Evolutionary conservation across 1,284 basidiomycete species (phyloP).

Genomic region (Amylostereum chailletii): DNA sequence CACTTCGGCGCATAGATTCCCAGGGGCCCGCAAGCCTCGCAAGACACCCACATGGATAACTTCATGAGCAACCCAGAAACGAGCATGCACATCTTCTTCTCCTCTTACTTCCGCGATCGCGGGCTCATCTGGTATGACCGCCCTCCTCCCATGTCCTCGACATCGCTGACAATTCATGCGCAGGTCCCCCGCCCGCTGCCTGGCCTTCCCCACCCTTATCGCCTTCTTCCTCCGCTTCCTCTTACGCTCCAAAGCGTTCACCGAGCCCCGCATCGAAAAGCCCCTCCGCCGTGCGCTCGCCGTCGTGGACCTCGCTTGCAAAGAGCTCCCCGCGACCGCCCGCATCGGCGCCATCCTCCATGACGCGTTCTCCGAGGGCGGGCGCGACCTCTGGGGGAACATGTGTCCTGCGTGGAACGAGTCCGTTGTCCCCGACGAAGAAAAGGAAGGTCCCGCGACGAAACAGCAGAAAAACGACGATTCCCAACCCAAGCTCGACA

Average conservation of each 20-base stretch:
- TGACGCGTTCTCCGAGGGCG: too few species aligned
- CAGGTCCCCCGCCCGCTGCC: slow-evolving; percentile 16
- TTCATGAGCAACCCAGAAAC: slow-evolving; percentile 54
- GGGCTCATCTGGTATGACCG: slow-evolving; percentile 51
- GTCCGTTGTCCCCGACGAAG: too few species aligned
- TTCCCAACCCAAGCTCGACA: too few species aligned
- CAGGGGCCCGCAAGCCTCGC: too few species aligned
- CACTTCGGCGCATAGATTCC: too few species aligned
- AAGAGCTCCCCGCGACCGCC: slow-evolving; percentile 53
- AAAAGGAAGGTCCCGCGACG: too few species aligned
- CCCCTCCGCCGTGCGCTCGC: slow-evolving; percentile 39
- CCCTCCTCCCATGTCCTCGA: slow-evolving; percentile 12
- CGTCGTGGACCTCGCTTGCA: slow-evolving; percentile 37
- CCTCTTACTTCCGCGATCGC: slow-evolving; percentile 51
- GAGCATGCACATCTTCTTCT: slow-evolving; percentile 49
- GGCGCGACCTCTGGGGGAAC: too few species aligned
- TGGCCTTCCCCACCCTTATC: slow-evolving; percentile 44
- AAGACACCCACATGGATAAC: too few species aligned
- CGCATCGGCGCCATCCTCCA: too few species aligned
- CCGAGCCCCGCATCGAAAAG: slow-evolving; percentile 31
- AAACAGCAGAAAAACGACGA: too few species aligned
- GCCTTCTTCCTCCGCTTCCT: slow-evolving; percentile 56
- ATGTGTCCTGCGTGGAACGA: too few species aligned
- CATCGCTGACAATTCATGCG: slow-evolving; percentile 20
- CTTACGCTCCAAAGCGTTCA: slow-evolving; percentile 46